Conservation (phyloP, 2,329 filamentous ascomycete genomes). For the Fusarium sp. region DNA sequence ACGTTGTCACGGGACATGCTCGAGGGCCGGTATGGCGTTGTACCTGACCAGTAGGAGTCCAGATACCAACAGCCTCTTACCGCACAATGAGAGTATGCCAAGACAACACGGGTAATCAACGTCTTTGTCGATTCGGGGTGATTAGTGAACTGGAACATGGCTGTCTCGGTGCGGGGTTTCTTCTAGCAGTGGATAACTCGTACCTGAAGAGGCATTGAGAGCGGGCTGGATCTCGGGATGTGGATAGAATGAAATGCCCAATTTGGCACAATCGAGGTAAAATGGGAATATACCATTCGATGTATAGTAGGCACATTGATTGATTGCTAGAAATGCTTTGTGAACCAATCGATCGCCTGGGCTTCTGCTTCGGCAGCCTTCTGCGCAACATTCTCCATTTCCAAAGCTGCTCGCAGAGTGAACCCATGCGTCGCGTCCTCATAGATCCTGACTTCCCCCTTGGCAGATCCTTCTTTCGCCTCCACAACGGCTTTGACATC, state of each 20-base stretch:
- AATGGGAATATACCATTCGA: no score
- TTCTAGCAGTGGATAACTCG: no score
- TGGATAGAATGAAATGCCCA: no score
- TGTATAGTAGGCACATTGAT: no score
- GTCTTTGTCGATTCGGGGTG: not conserved
- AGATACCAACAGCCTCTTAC: not conserved
- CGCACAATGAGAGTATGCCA: not conserved
- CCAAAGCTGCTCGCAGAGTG: constrained; percentile 53
- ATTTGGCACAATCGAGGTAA: no score
- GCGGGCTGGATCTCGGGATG: no score
- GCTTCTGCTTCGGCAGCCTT: constrained; percentile 53
- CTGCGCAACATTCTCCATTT: constrained; percentile 41
- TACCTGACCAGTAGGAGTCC: no score
- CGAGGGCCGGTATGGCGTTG: not conserved
- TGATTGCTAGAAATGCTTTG: constrained; percentile 36
- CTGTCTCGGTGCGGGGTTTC: not conserved
- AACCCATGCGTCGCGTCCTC: constrained; percentile 61
- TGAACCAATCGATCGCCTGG: constrained; percentile 55
- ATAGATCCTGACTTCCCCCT: constrained; percentile 58
- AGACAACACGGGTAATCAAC: not conserved
- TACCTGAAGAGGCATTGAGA: no score
- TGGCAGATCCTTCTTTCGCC: constrained; percentile 51
- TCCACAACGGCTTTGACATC: constrained; percentile 55
- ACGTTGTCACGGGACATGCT: not conserved
- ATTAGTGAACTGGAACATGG: not conserved